Conservation (phyloP, 371 early-diverging fungal genomes). For the Quaeritorhiza haematococci region DNA sequence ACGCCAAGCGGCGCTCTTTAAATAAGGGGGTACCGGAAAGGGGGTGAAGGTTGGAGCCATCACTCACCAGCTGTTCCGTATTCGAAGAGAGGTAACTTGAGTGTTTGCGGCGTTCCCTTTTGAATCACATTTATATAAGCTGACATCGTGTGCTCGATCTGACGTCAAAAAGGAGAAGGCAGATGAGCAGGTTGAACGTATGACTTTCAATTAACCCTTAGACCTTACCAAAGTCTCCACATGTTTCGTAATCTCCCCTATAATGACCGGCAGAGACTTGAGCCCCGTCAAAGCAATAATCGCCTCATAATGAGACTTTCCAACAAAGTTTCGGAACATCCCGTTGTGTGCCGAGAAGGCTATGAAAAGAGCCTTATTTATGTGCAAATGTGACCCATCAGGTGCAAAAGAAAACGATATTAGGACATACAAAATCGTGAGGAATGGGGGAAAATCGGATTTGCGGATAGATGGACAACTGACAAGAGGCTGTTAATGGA, state of each 20-base stretch:
- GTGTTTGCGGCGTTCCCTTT: constrained; percentile 33
- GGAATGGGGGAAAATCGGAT: background rate
- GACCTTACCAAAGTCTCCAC: constrained; percentile 26
- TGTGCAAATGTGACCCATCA: too few species aligned
- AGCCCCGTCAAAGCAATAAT: constrained; percentile 20
- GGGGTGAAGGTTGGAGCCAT: too few species aligned
- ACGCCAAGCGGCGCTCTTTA: too few species aligned
- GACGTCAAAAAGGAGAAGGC: background rate
- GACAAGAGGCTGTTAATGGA: too few species aligned
- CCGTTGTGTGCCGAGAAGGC: constrained; percentile 26
- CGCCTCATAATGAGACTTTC: constrained; percentile 27
- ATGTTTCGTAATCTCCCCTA: constrained; percentile 23
- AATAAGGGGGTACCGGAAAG: too few species aligned
- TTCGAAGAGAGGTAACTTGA: constrained; percentile 38
- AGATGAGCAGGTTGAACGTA: background rate
- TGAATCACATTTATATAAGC: constrained; percentile 32
- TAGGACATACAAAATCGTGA: background rate
- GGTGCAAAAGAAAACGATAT: too few species aligned
- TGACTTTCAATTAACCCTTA: background rate
- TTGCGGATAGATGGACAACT: too few species aligned
- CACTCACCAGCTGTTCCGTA: constrained; percentile 34
- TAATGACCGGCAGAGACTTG: constrained; percentile 23
- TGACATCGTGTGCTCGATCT: constrained; percentile 27
- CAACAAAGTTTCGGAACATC: constrained; percentile 29
- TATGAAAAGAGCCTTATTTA: constrained; percentile 23